These are phyloP conservation scores for Pseudoneurospora amorphoporcata DNA, from an alignment of 495 filamentous ascomycete species.

Conservation along the genomic window DNA sequence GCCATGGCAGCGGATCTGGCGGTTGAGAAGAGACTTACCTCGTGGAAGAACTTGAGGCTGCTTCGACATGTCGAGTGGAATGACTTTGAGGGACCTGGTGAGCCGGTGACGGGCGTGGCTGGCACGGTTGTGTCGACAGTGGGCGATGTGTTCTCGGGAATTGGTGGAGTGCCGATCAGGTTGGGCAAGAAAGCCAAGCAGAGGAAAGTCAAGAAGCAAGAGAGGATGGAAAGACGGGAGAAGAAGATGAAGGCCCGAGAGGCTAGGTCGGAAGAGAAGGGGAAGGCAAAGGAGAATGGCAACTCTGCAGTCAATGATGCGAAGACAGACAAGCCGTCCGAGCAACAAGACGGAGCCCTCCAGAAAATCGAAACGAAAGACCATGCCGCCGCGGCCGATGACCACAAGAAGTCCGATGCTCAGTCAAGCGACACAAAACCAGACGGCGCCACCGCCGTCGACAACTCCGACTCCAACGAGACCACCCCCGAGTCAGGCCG, in stretches of 20 bases:
- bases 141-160: slow-evolving; percentile 43
- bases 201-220: slow-evolving; percentile 31
- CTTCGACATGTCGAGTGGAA: slow-evolving; percentile 66
- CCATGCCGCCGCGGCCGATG: background rate
- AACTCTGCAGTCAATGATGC: background rate
- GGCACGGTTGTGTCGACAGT: slow-evolving; percentile 45
- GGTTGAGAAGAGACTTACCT: slow-evolving; percentile 45
- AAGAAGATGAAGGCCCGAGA: slow-evolving; percentile 25
- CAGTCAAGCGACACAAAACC: background rate
- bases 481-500: background rate
- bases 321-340: background rate
- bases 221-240: slow-evolving; percentile 31
- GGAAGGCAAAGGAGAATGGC: slow-evolving; percentile 1
- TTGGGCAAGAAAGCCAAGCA: slow-evolving; percentile 43
- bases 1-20: slow-evolving; percentile 57
- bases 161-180: slow-evolving; percentile 48
- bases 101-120: slow-evolving; percentile 56
- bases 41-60: slow-evolving; percentile 55
- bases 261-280: background rate
- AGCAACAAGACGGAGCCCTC: background rate
- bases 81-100: slow-evolving; percentile 67
- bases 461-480: background rate
- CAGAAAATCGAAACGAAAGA: background rate
- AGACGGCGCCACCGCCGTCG: background rate
- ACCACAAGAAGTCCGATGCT: background rate